Evolutionary conservation across 805 yeast genomes (phyloP), one percentile per base, ranked within the genome.

Genomic region (Gaillardinia entomophila): DNA sequence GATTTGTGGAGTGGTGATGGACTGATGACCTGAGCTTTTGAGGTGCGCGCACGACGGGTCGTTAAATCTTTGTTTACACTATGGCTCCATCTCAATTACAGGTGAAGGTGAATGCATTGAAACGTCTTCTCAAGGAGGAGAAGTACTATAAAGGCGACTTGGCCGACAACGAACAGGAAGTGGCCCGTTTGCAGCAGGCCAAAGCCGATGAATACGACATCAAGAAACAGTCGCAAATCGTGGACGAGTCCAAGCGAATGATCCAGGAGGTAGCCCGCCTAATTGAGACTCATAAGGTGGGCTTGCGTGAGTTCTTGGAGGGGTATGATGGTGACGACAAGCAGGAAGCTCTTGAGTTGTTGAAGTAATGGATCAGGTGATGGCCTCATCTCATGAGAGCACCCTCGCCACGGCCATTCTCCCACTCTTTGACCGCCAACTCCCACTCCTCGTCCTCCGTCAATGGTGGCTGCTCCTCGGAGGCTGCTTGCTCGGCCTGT

Each of bases 361-460:
- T n/a, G n/a, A n/a, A n/a, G n/a, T n/a, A n/a, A 13, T 27, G 12
- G 7, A 27, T 13, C 16, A 16, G 11, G 4, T 26, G 27, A 56
- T 73, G 80, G 79, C 81, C 80, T n/a, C 76, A 73, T 31, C 65
- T 63, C 23, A 80, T 50, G 2, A 82, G 77, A 13, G 57, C 58
- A 24, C 26, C n/a, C 15, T 41, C 50, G 6, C 49, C 46, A 13
- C 49, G 43, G 18, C 37, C 40, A 13, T 32, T 33, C 31, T 58
- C 60, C 61, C 60, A 60, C n/a, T 52, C 50, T 24, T 45, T 31
- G 8, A 58, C 30, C 23, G 62, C 60, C 10, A 35, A 28, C 31
- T 80, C 83, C 87, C 89, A 82, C 45, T 83, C 87, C 36, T 77
- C 80, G 14, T 80, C 89, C 14, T 70, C 76, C 17, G 73, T 66